phyloP scores from a whole-genome alignment of 2,329 filamentous ascomycete species.

The Pyricularia sp. region DNA sequence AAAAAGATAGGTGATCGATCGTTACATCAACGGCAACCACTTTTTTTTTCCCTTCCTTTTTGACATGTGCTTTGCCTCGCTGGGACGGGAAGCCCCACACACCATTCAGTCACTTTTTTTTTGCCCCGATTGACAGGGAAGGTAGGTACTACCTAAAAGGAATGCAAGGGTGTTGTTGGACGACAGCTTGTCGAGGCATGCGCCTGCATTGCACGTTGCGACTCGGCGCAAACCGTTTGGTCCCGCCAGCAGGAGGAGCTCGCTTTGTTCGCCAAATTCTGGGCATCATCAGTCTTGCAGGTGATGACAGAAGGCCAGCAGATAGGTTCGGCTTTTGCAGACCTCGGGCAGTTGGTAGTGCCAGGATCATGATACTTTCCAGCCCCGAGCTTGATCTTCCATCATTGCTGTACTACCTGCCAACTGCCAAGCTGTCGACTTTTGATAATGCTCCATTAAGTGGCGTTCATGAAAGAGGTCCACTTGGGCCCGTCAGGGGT shows the following conservation, averaged over 20 bases:
- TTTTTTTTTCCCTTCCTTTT: neutral
- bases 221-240: neutral
- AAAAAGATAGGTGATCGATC: neutral
- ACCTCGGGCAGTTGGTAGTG: neutral
- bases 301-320: neutral
- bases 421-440: neutral
- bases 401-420: neutral
- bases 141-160: neutral
- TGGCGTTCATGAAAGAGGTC: neutral
- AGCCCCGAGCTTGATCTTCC: neutral
- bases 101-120: neutral
- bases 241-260: neutral
- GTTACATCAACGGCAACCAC: neutral
- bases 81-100: neutral
- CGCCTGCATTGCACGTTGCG: neutral
- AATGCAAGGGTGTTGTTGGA: neutral
- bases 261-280: neutral
- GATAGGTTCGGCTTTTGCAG: neutral
- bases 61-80: neutral
- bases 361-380: neutral
- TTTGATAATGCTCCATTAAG: neutral
- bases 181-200: neutral
- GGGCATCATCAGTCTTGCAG: neutral
- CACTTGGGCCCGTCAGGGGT: neutral
- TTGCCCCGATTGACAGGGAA: neutral